Evolutionary conservation across 2,329 filamentous ascomycete species (phyloP).

Genomic region (Exophiala lecanii-corni): DNA sequence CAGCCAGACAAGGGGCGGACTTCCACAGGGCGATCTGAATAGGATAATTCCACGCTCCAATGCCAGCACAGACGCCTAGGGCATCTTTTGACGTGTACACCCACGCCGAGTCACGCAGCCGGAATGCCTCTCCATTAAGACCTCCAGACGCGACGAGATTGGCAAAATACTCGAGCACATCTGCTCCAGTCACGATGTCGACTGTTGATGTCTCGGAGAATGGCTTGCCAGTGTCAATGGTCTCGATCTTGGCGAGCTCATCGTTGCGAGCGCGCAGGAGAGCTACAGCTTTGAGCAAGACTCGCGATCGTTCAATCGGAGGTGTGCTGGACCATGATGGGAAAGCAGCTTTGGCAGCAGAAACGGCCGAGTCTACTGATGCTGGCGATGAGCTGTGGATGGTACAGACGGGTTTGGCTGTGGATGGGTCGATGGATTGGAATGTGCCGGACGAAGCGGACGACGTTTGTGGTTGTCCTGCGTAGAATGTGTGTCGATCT

Average conservation of each 20-base stretch:
- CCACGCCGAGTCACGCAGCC: constrained; percentile 70
- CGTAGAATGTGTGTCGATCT: constrained; percentile 66
- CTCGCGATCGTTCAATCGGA: constrained; percentile 67
- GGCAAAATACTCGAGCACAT: constrained; percentile 83
- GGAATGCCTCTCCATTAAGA: constrained; percentile 73
- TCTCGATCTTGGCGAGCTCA: constrained; percentile 72
- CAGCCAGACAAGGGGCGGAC: constrained; percentile 76
- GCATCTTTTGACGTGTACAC: constrained; percentile 79
- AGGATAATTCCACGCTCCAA: constrained; percentile 89
- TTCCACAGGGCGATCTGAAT: constrained; percentile 91
- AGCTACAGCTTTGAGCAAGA: constrained; percentile 70
- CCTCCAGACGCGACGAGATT: constrained; percentile 72
- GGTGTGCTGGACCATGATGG: constrained; percentile 70
- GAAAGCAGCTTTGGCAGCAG: constrained; percentile 68
- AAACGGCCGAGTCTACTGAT: constrained; percentile 68
- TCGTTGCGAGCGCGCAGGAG: constrained; percentile 74
- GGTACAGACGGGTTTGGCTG: constrained; percentile 61
- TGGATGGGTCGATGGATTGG: constrained; percentile 69
- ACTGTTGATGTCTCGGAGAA: constrained; percentile 80
- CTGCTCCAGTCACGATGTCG: constrained; percentile 76
- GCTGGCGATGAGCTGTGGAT: constrained; percentile 64
- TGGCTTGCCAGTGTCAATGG: constrained; percentile 79
- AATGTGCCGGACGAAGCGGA: constrained; percentile 56
- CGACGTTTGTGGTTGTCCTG: constrained; percentile 59
- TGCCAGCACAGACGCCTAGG: constrained; percentile 77